These are phyloP conservation scores for Ophiostoma sp. DNA, from an alignment of 2,329 filamentous ascomycete species.

Conservation along the genomic window DNA sequence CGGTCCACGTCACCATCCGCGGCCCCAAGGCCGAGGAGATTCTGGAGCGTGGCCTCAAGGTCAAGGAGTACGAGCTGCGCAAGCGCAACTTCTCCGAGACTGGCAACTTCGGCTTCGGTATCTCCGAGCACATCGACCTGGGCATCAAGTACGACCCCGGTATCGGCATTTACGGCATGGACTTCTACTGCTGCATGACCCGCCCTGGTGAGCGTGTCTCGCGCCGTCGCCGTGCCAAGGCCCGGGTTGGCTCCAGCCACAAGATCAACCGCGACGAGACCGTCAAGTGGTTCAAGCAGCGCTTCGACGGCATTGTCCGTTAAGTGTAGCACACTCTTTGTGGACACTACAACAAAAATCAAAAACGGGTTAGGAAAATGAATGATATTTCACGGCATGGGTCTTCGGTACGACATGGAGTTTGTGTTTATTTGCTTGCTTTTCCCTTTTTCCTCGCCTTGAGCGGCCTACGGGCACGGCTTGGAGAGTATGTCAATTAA, in stretches of 20 bases:
- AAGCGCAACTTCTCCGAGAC: conserved; percentile 99
- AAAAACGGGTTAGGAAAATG: conserved; percentile 26
- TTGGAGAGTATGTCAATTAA: conserved; percentile 12
- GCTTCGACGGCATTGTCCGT: conserved; percentile 98
- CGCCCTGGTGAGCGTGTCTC: conserved; percentile 97
- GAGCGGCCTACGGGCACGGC: neutral
- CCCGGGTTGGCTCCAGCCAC: conserved; percentile 83
- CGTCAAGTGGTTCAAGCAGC: conserved; percentile 88
- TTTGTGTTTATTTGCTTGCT: conserved; percentile 16
- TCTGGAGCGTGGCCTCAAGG: conserved; percentile 99
- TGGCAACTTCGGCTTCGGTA: conserved; percentile 99
- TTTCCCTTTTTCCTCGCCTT: neutral
- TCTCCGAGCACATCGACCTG: conserved; percentile 99
- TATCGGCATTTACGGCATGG: conserved; percentile 99
- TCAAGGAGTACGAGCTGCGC: conserved; percentile 99
- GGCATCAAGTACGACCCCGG: conserved; percentile 99
- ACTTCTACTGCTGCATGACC: conserved; percentile 99
- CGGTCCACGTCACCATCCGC: conserved; percentile 98
- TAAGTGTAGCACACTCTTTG: too few relatives aligned
- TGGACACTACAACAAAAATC: conserved; percentile 29
- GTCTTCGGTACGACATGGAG: conserved; percentile 23
- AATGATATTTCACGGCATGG: conserved; percentile 23
- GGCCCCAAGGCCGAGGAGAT: conserved; percentile 98
- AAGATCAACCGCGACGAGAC: conserved; percentile 93
- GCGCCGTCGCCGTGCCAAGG: conserved; percentile 88